Base-by-base conservation (phyloP, 208 protist species). In the Acanthamoeba comandoni region DNA sequence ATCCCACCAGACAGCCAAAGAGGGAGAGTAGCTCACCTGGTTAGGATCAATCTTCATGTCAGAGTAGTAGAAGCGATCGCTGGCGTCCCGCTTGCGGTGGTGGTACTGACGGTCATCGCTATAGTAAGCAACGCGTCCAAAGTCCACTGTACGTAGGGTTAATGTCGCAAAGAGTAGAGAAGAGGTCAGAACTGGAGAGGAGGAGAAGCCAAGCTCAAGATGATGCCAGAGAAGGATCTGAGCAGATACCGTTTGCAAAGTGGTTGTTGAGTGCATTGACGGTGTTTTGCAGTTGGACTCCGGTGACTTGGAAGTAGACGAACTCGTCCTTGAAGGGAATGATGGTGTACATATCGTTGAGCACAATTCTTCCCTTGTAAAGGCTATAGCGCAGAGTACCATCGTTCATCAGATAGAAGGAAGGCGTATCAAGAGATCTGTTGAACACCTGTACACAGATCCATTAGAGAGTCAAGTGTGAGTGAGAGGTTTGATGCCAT, bases 321-420 rank as follows among this genome's bases (percentile, higher is more conserved):
- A 86, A 86, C 2, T 29, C 0, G 62, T 89, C 82, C 60, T 69
- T 73, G 48, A 89, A 89, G n/a, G 82, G 82, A 39, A 57, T 15
- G 12, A 89, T 52, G 5, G 82, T 73, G 82, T 73, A 89, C 35
- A 89, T 22, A 53, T 89, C 82, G 82, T 89, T 89, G 24, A 58
- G 22, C 1, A 48, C n/a, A 22, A 89, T 53, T 7, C 62, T 39
- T 7, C 82, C 82, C 62, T 8, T 24, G 60, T 73, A 89, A 0
- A 89, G 55, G 2, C 53, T 49, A 51, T n/a, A 43, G 2, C 77
- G 52, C 49, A 86, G 77, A 19, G 77, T 22, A 17, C 53, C 77
- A 48, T 48, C 55, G 19, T 86, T 86, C 55, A 58, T 86, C 55
- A 86, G 48, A 48, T 69, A 86, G 29, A 86, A 86, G 35, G 77